Conservation (phyloP, 2,329 filamentous ascomycete genomes). For the Plectosphaerella cucumerina region DNA sequence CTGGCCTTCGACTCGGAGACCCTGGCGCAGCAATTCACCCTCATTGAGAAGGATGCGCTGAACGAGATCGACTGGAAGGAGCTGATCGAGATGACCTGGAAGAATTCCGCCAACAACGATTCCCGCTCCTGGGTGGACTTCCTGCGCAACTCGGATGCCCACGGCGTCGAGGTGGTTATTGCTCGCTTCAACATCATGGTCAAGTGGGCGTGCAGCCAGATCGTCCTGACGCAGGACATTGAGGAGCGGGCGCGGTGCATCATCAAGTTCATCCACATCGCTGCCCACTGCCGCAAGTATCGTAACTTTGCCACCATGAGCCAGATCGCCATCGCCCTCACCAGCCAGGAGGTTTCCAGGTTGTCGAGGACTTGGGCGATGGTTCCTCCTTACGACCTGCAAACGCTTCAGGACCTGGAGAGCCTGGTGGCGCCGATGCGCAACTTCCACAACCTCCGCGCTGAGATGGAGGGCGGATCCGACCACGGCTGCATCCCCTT, state of each 20-base stretch:
- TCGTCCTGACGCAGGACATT: slow-evolving; percentile 67
- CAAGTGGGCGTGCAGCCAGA: slow-evolving; percentile 80
- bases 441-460: slow-evolving; percentile 72
- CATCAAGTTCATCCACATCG: slow-evolving; percentile 79
- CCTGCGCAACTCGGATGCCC: slow-evolving; percentile 65
- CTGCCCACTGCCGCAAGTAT: slow-evolving; percentile 67
- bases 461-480: slow-evolving; percentile 70
- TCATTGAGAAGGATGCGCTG: slow-evolving; percentile 81
- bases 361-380: slow-evolving; percentile 68
- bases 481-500: slow-evolving; percentile 78
- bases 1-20: slow-evolving; percentile 75
- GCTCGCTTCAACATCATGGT: slow-evolving; percentile 85
- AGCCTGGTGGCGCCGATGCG: slow-evolving; percentile 68
- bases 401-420: slow-evolving; percentile 66
- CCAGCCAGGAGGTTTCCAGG: slow-evolving; percentile 67
- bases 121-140: slow-evolving; percentile 80
- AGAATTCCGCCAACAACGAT: slow-evolving; percentile 59
- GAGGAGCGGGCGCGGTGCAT: slow-evolving; percentile 73
- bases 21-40: slow-evolving; percentile 76
- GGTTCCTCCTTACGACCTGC: slow-evolving; percentile 60
- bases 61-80: slow-evolving; percentile 89
- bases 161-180: slow-evolving; percentile 78
- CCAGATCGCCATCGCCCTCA: slow-evolving; percentile 73
- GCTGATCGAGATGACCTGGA: slow-evolving; percentile 79
- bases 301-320: slow-evolving; percentile 83